Conservation (phyloP, 495 filamentous ascomycete species). For the Trichoderma parareesei region DNA sequence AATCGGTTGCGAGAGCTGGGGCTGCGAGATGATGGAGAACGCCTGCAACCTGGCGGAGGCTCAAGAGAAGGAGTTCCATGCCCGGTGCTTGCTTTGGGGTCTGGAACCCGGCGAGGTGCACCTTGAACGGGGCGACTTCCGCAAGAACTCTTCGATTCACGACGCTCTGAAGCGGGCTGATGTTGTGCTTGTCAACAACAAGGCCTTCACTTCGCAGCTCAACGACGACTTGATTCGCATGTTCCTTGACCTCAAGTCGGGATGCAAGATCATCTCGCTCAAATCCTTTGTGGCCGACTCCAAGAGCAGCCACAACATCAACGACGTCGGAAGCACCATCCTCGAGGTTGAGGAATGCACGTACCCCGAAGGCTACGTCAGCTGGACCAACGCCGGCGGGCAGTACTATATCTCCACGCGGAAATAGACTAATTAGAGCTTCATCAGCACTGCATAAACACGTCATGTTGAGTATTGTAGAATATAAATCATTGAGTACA, state of each 20-base stretch:
- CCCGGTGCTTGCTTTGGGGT: constrained; percentile 85
- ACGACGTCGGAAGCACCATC: constrained; percentile 65
- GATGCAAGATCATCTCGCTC: constrained; percentile 66
- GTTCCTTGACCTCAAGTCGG: constrained; percentile 91
- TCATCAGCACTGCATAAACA: constrained; percentile 5
- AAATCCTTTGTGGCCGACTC: constrained; percentile 40
- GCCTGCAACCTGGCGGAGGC: constrained; percentile 75
- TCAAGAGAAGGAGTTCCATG: constrained; percentile 77
- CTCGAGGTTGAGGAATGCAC: constrained; percentile 64
- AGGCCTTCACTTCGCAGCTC: constrained; percentile 79
- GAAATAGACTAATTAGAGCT: constrained; percentile 37
- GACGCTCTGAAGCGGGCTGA: constrained; percentile 73
- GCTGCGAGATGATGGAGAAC: constrained; percentile 90
- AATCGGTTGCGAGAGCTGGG: constrained; percentile 89
- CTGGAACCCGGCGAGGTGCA: constrained; percentile 68
- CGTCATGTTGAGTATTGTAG: constrained; percentile 7
- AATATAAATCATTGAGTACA: background rate
- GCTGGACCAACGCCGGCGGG: constrained; percentile 81
- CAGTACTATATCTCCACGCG: constrained; percentile 84
- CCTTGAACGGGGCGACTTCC: constrained; percentile 78
- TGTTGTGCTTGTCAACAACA: constrained; percentile 93
- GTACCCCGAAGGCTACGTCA: constrained; percentile 78
- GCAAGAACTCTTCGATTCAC: constrained; percentile 61
- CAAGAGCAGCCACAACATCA: constrained; percentile 29
- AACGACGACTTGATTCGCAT: constrained; percentile 82